These are phyloP conservation scores for Dactylellina sp. DNA, from an alignment of 2,329 filamentous ascomycete species.

Conservation along the genomic window DNA sequence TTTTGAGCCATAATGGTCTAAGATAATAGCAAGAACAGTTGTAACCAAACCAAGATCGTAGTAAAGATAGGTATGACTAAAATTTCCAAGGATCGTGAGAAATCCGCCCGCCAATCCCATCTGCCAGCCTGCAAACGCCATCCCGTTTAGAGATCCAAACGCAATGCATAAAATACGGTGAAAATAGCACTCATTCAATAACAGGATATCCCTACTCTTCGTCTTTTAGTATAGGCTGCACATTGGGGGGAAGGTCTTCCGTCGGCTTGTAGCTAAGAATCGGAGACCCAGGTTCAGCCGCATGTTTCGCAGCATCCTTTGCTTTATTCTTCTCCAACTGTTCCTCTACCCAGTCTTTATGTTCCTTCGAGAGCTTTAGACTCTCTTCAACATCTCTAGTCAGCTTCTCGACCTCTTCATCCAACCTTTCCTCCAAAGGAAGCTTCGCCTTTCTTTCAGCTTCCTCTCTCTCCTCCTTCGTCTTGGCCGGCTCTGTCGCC, in stretches of 20 bases:
- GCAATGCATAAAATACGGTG: conserved; percentile 28
- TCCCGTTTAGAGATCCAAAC: conserved; percentile 20
- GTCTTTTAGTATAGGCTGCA: background rate
- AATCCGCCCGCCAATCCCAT: background rate
- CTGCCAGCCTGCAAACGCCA: conserved; percentile 19
- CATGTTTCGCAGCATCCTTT: background rate
- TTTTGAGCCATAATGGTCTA: no score
- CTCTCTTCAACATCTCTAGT: conserved; percentile 63
- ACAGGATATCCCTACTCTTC: background rate
- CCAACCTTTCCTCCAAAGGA: conserved; percentile 57
- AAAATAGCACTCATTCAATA: background rate
- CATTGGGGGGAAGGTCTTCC: background rate
- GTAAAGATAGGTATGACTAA: background rate
- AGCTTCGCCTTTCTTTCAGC: conserved; percentile 41
- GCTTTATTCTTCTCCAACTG: conserved; percentile 29
- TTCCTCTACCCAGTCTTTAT: conserved; percentile 37
- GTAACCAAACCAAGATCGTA: background rate
- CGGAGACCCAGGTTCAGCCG: conserved; percentile 23
- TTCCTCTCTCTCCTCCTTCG: conserved; percentile 66
- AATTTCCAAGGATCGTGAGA: background rate
- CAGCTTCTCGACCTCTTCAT: conserved; percentile 63
- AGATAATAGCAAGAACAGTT: no score
- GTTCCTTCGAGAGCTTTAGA: conserved; percentile 57
- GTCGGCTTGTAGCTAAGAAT: conserved; percentile 25
- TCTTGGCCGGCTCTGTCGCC: conserved; percentile 63